phyloP scores from a whole-genome alignment of 192 early-diverging fungal genomes.

The Gamsiella multidivaricata region DNA sequence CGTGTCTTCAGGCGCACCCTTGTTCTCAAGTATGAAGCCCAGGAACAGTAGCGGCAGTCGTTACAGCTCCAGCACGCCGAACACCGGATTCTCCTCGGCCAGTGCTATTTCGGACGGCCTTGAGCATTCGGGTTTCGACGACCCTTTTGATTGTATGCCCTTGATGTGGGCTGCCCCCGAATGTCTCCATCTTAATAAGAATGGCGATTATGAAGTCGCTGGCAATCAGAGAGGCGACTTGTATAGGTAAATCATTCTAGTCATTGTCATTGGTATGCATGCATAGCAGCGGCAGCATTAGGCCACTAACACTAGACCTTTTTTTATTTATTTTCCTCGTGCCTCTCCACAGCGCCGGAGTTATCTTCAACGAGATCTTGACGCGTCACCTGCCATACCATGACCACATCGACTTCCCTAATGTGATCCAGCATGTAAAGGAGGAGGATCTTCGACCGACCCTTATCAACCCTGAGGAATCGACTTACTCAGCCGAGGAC shows the following conservation, averaged over 20 bases:
- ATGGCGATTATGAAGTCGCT: slow-evolving; percentile 27
- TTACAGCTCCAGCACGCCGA: background rate
- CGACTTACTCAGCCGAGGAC: slow-evolving; percentile 22
- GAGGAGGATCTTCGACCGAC: slow-evolving; percentile 30
- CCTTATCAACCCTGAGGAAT: slow-evolving; percentile 5
- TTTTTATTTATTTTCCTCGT: no score
- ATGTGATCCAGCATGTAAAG: slow-evolving; percentile 23
- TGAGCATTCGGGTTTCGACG: slow-evolving; percentile 25
- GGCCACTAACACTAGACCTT: no score
- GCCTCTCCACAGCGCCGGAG: slow-evolving; percentile 55
- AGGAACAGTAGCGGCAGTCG: slow-evolving; percentile 16
- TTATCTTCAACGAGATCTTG: slow-evolving; percentile 61
- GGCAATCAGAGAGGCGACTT: slow-evolving; percentile 51
- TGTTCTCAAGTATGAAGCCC: background rate
- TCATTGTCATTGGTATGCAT: no score
- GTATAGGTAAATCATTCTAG: slow-evolving; percentile 55
- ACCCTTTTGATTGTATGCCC: slow-evolving; percentile 10
- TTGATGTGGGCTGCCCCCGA: slow-evolving; percentile 55
- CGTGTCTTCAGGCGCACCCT: background rate
- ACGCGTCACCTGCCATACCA: slow-evolving; percentile 54
- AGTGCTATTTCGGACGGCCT: slow-evolving; percentile 20
- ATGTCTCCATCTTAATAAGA: slow-evolving; percentile 24
- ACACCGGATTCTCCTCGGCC: background rate
- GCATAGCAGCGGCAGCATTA: no score
- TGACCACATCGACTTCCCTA: slow-evolving; percentile 9